Base-by-base conservation (phyloP, 306 rosid genomes). In the Vigna nakashimae region DNA sequence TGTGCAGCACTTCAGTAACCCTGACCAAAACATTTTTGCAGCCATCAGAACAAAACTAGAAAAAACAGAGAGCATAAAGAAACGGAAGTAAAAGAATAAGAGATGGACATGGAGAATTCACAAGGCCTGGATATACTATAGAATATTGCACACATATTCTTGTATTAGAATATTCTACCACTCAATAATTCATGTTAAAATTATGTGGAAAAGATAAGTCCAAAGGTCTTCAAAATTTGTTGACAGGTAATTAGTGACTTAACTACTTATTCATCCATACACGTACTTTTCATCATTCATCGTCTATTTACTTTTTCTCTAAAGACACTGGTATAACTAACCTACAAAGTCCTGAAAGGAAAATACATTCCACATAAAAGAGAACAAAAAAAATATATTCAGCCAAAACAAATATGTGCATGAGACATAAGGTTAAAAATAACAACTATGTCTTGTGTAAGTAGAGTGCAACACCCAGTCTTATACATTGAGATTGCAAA, bases 401-500 rank as follows among this genome's bases (percentile, higher is more conserved):
- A 40, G 65, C 66, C 55, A 24, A 15, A 79, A 57, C 10, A 79
- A 11, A 17, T 55, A 1, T 7, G 11, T 73, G 42, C 68, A 42
- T 30, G 60, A 53, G 60, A 72, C 60, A 62, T 32, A 28, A 65
- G 46, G 53, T 65, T 52, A 26, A 43, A 52, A 72, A 36, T n/a
- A 57, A 73, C 3, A 13, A 66, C 40, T 72, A 18, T 60, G 58
- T 15, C 26, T 30, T 14, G 15, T 46, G 22, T 43, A 46, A 42
- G 50, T 17, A 65, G 46, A 28, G 55, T 30, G 15, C 30, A 36
- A 16, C 43, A 28, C 26, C 16, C 13, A 9, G 24, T 49, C 36
- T 58, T 58, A 36, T 60, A 26, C 20, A 58, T 11, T 73, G 56
- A 59, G 64, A 62, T 51, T 38, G 15, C 49, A 55, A 79, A 60